These are phyloP conservation scores for Pleurotus pulmonarius DNA, from an alignment of 768 basidiomycete species.

Conservation along the genomic window DNA sequence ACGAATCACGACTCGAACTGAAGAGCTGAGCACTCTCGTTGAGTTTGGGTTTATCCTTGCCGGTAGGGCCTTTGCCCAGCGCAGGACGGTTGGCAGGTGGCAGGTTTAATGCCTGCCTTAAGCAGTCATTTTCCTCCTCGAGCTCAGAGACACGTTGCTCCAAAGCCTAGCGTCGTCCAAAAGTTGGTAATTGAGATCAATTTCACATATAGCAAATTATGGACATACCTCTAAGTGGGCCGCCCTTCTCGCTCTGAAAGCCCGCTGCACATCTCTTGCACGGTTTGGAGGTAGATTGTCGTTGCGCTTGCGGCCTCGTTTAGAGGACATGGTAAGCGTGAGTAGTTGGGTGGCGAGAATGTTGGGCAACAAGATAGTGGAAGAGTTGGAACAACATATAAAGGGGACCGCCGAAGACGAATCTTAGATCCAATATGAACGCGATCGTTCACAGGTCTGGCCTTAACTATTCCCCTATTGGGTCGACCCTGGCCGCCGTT, in stretches of 20 bases:
- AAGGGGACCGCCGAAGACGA: conserved; percentile 21
- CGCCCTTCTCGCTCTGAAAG: conserved; percentile 84
- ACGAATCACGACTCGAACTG: conserved; percentile 39
- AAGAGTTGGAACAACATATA: conserved; percentile 33
- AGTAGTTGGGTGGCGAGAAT: conserved; percentile 25
- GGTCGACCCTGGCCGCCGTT: conserved; percentile 4
- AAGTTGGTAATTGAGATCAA: conserved; percentile 32
- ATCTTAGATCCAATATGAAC: conserved; percentile 9
- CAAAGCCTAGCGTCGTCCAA: conserved; percentile 52
- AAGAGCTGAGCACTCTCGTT: conserved; percentile 33
- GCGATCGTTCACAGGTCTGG: conserved; percentile 9
- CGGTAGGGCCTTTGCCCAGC: conserved; percentile 83
- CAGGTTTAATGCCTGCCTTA: conserved; percentile 69
- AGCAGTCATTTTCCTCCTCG: conserved; percentile 76
- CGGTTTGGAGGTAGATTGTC: conserved; percentile 78
- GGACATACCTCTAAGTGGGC: conserved; percentile 73
- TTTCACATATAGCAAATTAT: conserved; percentile 32
- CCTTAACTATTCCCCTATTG: conserved; percentile 1
- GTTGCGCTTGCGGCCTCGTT: conserved; percentile 83
- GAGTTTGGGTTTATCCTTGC: conserved; percentile 73
- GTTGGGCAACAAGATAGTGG: conserved; percentile 20
- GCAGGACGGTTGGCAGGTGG: conserved; percentile 70
- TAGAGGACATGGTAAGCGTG: conserved; percentile 65
- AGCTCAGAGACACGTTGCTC: conserved; percentile 79
- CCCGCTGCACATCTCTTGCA: conserved; percentile 85